Evolutionary conservation across 1,139 yeast genomes (phyloP), one percentile per base, ranked within the genome.

Genomic region (Tardiomyces blankii): DNA sequence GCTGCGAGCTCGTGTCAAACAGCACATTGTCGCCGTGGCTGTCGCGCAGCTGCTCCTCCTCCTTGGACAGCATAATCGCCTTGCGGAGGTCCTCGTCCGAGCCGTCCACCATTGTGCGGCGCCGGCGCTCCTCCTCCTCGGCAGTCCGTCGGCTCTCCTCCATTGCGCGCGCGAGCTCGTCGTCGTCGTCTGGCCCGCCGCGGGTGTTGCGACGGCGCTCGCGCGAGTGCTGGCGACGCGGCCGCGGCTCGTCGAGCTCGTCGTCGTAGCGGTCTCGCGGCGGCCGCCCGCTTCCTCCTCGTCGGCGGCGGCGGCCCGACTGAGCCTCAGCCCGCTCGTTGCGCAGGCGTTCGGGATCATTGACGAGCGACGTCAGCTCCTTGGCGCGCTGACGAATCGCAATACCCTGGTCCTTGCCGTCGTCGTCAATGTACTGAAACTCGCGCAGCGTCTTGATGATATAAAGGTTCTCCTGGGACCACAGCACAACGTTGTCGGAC

Each of bases 391-490:
- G 88, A 51, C 99, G 75, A 52, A 91, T 65, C 47, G 87, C 77
- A 9, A 87, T 85, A 18, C 99, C 98, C 57, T 87, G 95, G 64
- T 93, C 99, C 42, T 73, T 70, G 45, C 87, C 89, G 13, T 69
- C 60, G 47, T 86, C 95, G 61, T 91, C 97, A 44, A 77, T 74
- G 60, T 82, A 86, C 53, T 82, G 84, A 63, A 93, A 91, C 62
- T 93, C 98, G 49, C 96, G 76, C 56, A 91, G 73, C 0, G 97
- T 89, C 68, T 89, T 89, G 62, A 91, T 80, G 49, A 91, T 75
- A 65, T 88, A 91, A 45, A 91, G 66, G 62, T 91, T 91, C 63
- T 88, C 96, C 62, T 82, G 83, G 49, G 94, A 82, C 99, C 99
- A 91, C 45, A 82, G 70, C 8, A 91, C 96, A 59, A 93, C 93